Conservation (phyloP, 495 filamentous ascomycete species). For the Xylaria curta region DNA sequence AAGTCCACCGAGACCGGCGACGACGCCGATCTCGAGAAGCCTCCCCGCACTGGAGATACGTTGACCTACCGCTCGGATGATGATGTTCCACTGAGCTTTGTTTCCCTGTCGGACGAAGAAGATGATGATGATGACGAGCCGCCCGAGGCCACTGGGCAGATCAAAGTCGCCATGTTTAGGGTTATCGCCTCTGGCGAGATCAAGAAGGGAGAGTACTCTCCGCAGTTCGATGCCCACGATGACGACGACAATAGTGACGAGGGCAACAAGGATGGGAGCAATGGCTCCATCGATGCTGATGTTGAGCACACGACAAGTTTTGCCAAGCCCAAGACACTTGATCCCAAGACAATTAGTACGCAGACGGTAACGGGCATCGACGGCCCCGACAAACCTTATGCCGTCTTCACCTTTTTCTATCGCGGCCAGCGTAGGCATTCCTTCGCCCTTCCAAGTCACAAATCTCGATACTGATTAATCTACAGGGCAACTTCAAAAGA, state of each 20-base stretch:
- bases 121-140: conserved; percentile 83
- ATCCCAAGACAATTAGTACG: conserved; percentile 96
- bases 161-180: conserved; percentile 95
- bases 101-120: conserved; percentile 83
- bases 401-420: conserved; percentile 97
- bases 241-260: conserved; percentile 76
- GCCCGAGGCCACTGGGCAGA: conserved; percentile 94
- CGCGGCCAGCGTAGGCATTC: conserved; percentile 83
- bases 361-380: conserved; percentile 99
- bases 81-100: conserved; percentile 72
- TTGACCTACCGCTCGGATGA: conserved; percentile 79
- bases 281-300: conserved; percentile 62
- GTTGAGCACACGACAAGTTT: conserved; percentile 99
- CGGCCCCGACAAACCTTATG: conserved; percentile 91
- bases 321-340: conserved; percentile 94
- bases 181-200: conserved; percentile 96
- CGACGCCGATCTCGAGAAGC: conserved; percentile 57
- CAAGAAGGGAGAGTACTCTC: conserved; percentile 95
- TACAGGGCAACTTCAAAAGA: conserved; percentile 88
- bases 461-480: conserved; percentile 29
- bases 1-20: conserved; percentile 57
- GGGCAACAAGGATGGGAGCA: conserved; percentile 47
- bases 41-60: conserved; percentile 54
- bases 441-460: conserved; percentile 18
- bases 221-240: conserved; percentile 96